Evolutionary conservation across 148 eudicot genomes (phyloP).

Genomic region (Rhododendron ovatum): DNA sequence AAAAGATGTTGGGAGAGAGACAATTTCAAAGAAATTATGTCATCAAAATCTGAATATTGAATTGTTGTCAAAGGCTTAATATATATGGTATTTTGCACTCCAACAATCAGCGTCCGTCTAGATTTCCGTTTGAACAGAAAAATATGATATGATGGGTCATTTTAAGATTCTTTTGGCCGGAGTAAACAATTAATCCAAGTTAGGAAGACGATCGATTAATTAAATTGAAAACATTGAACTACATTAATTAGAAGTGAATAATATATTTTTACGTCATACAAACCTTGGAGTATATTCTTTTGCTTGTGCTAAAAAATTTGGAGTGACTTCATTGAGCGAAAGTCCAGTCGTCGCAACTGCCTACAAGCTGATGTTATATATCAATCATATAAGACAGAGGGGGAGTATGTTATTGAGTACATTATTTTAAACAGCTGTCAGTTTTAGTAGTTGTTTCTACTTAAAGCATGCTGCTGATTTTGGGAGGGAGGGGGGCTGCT

Average conservation of each 20-base stretch:
- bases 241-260: no score
- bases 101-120: not conserved
- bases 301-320: no score
- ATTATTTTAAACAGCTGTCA: not conserved
- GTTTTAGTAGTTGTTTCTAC: no score
- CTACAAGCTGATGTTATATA: not conserved
- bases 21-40: no score
- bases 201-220: not conserved
- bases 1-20: not conserved
- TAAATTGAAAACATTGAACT: not conserved
- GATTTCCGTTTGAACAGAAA: not conserved
- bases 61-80: not conserved
- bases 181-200: not conserved
- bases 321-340: not conserved
- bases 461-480: no score
- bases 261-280: no score
- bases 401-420: not conserved
- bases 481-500: no score
- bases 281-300: no score
- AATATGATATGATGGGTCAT: not conserved
- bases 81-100: not conserved
- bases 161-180: not conserved
- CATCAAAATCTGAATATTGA: no score
- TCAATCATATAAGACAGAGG: not conserved
- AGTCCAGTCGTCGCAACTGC: not conserved